Base-by-base conservation (phyloP, 2,329 filamentous ascomycete species). In the Nannizzia gypsea region DNA sequence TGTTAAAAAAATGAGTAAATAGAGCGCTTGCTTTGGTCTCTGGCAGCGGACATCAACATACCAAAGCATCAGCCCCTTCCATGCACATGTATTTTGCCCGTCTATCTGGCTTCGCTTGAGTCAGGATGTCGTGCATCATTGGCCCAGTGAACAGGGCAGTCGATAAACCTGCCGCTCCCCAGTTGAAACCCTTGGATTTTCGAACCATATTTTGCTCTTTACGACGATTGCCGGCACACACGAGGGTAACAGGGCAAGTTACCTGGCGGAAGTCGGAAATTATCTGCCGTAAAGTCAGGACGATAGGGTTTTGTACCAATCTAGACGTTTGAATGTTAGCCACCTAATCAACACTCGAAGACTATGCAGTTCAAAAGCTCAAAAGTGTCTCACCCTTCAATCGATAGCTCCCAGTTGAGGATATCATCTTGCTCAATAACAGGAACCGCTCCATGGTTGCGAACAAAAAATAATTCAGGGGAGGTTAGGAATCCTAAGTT, bases 121-220 rank as follows among this genome's bases (percentile, higher is more conserved):
- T 79, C 15, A 96, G 77, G 3, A 96, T 73, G 62, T 92, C 86
- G 1, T 78, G 79, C 72, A 96, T 83, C 44, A 86, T 77, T 0
- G 90, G 87, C 22, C 91, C 91, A 0, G 91, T 96, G 80, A 89
- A 96, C 0, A 96, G 75, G 0, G 90, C 89, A 0, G 89, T 96
- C 0, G 90, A 95, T 4, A 96, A 71, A 24, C 90, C 91, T 3
- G 89, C 90, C 0, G 91, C 80, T 38, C 91, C 91, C 91, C 91
- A 96, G 1, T 90, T 95, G 74, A 96, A 96, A 0, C 91, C 91
- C 67, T 96, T 95, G 0, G 88, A 89, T 72, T 96, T 96, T 15
- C 89, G 81, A 2, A 96, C 88, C 57, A 89, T 80, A 66, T 96
- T 96, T 70, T 96, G 91, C 73, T 96, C 91, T 74, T 96, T 96